Evolutionary conservation across 352 stramenopile species (phyloP), one percentile per base, ranked within the genome.

Genomic region (Phytophthora kernoviae): DNA sequence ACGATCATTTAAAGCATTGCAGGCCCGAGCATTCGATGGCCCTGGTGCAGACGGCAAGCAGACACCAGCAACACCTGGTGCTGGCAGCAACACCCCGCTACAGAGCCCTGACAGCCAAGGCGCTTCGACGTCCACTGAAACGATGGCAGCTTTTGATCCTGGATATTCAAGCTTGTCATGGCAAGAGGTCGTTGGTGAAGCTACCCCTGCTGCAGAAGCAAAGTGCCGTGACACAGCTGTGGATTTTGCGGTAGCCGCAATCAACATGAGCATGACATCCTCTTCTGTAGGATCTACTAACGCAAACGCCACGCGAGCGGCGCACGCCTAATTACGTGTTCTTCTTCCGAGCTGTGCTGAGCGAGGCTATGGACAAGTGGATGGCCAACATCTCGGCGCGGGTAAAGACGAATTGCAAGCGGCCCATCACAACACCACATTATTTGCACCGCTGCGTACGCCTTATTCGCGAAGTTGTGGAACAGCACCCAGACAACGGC

Each of bases 321-420:
- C 75, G 81, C 26, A 91, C 79, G 11, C 85, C 85, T 47, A 94
- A 92, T 65, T 94, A 94, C 64, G 75, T 94, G 20, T 96, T 96
- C 58, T 88, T 96, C 45, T 79, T 96, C 15, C 75, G 87, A 43
- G 87, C 84, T 18, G 72, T 94, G 22, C 65, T 96, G 32, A 93
- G 74, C 44, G 87, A 96, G 58, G 79, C 84, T 4, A 94, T 96
- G 87, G 85, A 96, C 67, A 96, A 96, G 58, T 96, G 87, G 87
- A 91, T 94, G 81, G 81, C 83, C 15, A 91, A 85, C 37, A 75
- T 93, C 9, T 79, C 70, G 4, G 67, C 76, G 21, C 69, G 82
- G 2, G 68, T 79, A 18, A 92, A 91, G 45, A 78, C 61, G 9
- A 92, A 91, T 58, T 88, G 75, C 57, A 81, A 83, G 45, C 77